These are phyloP conservation scores for Theobroma grandiflorum DNA, from an alignment of 441 rosid genomes.

Conservation along the genomic window DNA sequence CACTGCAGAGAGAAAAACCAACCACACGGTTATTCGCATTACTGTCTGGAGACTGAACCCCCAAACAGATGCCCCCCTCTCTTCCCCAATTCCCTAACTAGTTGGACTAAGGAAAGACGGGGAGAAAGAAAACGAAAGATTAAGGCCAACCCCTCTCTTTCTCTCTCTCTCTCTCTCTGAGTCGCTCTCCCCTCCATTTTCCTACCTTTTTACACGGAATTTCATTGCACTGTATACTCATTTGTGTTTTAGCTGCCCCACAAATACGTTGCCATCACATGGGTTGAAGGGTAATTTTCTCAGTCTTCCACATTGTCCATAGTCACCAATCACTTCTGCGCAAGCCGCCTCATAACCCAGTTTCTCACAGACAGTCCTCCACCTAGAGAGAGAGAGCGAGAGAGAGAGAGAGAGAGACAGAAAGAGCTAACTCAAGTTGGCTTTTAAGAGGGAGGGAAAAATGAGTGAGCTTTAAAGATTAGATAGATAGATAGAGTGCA, in stretches of 20 bases:
- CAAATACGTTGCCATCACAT: conserved; percentile 8
- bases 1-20: conserved; percentile 17
- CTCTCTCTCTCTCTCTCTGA: not conserved
- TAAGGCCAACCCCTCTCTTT: not conserved
- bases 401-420: conserved; percentile 8
- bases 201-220: conserved; percentile 31
- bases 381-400: not conserved
- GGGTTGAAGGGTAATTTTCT: conserved; percentile 45
- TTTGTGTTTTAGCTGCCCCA: not conserved
- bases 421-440: conserved; percentile 12
- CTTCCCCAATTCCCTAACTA: conserved; percentile 29
- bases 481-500: not conserved
- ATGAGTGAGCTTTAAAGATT: not conserved
- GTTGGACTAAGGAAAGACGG: conserved; percentile 9
- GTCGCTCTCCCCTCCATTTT: not conserved
- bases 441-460: conserved; percentile 17
- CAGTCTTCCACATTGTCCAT: not conserved
- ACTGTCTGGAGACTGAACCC: not conserved
- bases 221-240: conserved; percentile 14
- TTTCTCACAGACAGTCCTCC: conserved; percentile 11
- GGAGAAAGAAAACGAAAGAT: not conserved
- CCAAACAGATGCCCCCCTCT: not conserved
- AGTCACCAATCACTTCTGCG: conserved; percentile 31
- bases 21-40: conserved; percentile 33
- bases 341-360: conserved; percentile 49